These are phyloP conservation scores for Pneumocystis canis DNA, from an alignment of 1,139 yeast genomes.

Conservation along the genomic window DNA sequence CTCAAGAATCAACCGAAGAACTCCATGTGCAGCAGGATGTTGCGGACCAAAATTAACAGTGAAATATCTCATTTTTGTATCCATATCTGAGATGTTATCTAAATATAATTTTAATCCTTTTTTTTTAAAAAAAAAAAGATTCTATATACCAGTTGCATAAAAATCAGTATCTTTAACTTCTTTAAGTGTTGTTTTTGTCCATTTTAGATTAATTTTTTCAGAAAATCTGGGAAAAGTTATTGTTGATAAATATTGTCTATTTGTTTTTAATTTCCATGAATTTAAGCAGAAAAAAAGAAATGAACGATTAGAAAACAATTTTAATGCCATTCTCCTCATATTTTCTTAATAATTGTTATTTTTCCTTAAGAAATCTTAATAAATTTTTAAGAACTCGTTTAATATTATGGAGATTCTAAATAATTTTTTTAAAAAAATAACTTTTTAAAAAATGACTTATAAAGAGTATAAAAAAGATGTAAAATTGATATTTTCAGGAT, in stretches of 20 bases:
- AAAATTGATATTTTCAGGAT: not conserved
- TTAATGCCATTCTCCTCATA: not conserved
- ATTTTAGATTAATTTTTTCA: not conserved
- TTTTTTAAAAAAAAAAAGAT: not conserved
- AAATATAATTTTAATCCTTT: not conserved
- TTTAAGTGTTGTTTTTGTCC: not conserved
- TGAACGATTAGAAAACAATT: not conserved
- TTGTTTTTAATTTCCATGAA: not conserved
- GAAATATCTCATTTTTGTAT: constrained; percentile 59
- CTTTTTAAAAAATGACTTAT: not conserved
- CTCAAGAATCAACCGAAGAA: constrained; percentile 70
- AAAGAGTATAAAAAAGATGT: not conserved
- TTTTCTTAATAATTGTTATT: not conserved
- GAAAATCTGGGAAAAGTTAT: not conserved
- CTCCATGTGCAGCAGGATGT: constrained; percentile 94
- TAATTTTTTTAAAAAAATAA: not conserved
- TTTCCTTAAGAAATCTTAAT: not conserved
- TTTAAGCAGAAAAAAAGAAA: not conserved
- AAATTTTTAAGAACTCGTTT: not conserved
- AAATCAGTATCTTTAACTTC: not conserved
- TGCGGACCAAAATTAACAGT: constrained; percentile 87
- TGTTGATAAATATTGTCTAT: not conserved
- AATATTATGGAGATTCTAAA: not conserved
- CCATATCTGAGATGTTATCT: not conserved
- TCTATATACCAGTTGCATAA: not conserved